Evolutionary conservation across 2,329 filamentous ascomycete species (phyloP), one percentile per base, ranked within the genome.

Genomic region (Colletotrichum paranaense): DNA sequence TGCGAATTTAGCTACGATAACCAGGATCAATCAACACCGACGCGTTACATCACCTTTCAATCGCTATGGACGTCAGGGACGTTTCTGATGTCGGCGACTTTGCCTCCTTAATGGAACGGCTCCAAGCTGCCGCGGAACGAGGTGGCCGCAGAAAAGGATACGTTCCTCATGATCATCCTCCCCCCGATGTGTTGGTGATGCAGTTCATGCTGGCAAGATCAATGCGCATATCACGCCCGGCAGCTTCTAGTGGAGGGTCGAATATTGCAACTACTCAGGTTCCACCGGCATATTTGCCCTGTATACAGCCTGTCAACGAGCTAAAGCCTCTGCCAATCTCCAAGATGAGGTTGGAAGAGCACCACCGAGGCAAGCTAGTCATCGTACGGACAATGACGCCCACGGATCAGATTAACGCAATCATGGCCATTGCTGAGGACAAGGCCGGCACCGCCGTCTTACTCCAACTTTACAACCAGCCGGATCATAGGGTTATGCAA

Each of bases 391-490:
- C 77, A 1, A 24, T 76, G 6, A 79, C 78, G 1, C 74, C 74
- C 0, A 74, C 79, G 0, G 4, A 63, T 7, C 73, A 77, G 0
- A 70, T 74, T 1, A 76, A 73, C 3, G 76, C 72, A 19, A 12
- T 80, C n/a, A 67, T 76, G 74, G 75, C 77, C 1, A 76, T 86
- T 38, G 82, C 81, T 0, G 82, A 87, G 49, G 86, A 88, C 66
- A 79, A 86, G 63, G 74, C 77, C 4, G 79, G 78, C 1, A 82
- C 79, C 0, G 81, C 80, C 1, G 65, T 84, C 1, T 9, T 82
- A 24, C 75, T 87, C 1, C 79, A 85, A 68, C 75, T 87, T 0
- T 83, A 86, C 69, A 80, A 87, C 58, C 84, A 86, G 55, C 83
- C 82, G 7, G 79, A 81, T 2, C 83, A 85, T 32, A 71, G 77